A percentile compares a stretch with the other conserved stretches of the same genome.
Evolutionary conservation across 108 stramenopile genomes (phyloP).

Genomic region (Pelagomonas calceolata): DNA sequence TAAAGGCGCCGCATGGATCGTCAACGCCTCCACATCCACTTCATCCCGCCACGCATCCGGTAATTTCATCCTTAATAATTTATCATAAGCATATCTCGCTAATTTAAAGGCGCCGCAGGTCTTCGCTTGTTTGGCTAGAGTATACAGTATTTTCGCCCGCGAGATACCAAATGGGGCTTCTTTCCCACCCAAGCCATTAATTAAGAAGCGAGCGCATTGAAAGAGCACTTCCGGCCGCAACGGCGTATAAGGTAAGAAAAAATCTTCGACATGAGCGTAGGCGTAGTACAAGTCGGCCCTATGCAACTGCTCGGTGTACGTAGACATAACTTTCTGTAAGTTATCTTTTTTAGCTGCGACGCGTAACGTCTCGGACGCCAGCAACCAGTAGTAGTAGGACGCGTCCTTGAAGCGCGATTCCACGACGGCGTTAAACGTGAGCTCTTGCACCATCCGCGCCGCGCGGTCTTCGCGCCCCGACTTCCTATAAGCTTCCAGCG

Average conservation of each 20-base stretch:
- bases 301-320: conserved; percentile 16
- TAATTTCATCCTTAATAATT: conserved; percentile 31
- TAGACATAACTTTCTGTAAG: neutral
- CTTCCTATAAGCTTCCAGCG: conserved; percentile 42
- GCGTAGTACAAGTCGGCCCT: conserved; percentile 52
- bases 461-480: conserved; percentile 37
- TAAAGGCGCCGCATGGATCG: conserved; percentile 47
- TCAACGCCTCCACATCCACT: conserved; percentile 50
- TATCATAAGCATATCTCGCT: conserved; percentile 45
- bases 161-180: conserved; percentile 46
- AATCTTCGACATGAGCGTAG: conserved; percentile 37
- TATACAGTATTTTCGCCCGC: conserved; percentile 43
- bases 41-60: conserved; percentile 37
- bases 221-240: conserved; percentile 49
- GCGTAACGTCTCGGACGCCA: conserved; percentile 20
- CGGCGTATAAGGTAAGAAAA: conserved; percentile 46
- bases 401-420: conserved; percentile 47
- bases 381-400: conserved; percentile 42
- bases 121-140: conserved; percentile 48
- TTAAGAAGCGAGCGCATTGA: conserved; percentile 40
- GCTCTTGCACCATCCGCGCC: conserved; percentile 31
- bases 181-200: conserved; percentile 35
- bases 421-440: conserved; percentile 36
- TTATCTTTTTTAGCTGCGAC: conserved; percentile 8
- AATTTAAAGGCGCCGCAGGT: conserved; percentile 49